Conservation (phyloP, 805 yeast species). For the Yamadazyma tumulicola region DNA sequence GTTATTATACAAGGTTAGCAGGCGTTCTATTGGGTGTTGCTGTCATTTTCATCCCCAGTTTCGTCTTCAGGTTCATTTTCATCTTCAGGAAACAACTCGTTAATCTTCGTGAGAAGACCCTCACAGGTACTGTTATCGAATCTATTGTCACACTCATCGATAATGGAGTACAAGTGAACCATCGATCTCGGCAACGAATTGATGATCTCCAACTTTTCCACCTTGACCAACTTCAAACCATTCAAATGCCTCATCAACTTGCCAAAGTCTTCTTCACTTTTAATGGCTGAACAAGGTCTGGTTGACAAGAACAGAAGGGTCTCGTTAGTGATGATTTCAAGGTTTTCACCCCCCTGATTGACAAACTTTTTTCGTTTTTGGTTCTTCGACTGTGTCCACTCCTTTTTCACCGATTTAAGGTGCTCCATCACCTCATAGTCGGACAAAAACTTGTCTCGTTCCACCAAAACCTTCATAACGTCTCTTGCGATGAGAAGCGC, state of each 20-base stretch:
- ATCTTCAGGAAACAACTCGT: constrained; percentile 48
- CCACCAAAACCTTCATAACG: constrained; percentile 41
- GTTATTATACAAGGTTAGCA: background rate
- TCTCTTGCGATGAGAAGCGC: constrained; percentile 4
- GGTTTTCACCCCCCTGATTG: constrained; percentile 41
- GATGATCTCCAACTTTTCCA: constrained; percentile 80
- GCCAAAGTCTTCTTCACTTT: constrained; percentile 20
- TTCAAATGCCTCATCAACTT: constrained; percentile 45
- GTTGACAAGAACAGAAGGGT: constrained; percentile 37
- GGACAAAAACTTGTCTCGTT: constrained; percentile 57
- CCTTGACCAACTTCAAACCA: constrained; percentile 62
- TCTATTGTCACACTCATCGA: constrained; percentile 91
- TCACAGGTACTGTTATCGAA: constrained; percentile 66
- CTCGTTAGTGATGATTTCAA: constrained; percentile 51
- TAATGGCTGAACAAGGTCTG: constrained; percentile 22
- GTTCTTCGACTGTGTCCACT: constrained; percentile 13
- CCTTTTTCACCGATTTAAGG: constrained; percentile 34
- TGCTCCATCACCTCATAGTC: constrained; percentile 64
- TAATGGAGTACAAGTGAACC: constrained; percentile 73
- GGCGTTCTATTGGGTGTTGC: background rate
- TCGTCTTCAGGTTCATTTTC: constrained; percentile 23
- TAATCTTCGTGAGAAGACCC: constrained; percentile 53
- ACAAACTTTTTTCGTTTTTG: constrained; percentile 28
- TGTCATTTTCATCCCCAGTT: background rate
- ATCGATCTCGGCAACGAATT: constrained; percentile 76